Evolutionary conservation across 139 green algal genomes (phyloP).

Genomic region (Chlorella sp.): DNA sequence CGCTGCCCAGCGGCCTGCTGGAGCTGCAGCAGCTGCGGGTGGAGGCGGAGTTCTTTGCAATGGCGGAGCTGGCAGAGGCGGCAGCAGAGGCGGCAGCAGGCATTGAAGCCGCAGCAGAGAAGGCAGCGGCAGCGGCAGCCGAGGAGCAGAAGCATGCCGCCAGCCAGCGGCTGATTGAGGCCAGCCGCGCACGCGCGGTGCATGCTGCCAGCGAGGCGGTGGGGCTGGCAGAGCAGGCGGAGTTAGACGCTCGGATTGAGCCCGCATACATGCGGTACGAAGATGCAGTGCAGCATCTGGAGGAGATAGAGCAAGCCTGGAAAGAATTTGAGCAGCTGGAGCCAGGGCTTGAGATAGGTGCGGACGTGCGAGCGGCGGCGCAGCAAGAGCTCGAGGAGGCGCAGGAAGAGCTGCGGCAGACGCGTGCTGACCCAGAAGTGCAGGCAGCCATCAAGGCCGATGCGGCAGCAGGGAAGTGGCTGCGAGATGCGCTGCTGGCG

Average conservation of each 20-base stretch:
- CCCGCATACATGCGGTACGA: not conserved
- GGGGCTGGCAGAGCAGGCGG: too few species aligned
- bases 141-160: not conserved
- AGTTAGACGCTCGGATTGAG: too few species aligned
- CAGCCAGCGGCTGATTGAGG: not conserved
- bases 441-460: not conserved
- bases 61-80: not conserved
- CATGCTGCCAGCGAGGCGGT: not conserved
- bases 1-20: not conserved
- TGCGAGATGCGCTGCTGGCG: not conserved
- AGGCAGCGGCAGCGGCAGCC: not conserved
- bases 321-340: too few species aligned
- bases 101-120: not conserved
- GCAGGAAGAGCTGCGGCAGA: not conserved
- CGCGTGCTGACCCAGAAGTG: not conserved
- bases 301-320: not conserved
- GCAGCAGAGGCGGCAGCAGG: not conserved
- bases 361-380: too few species aligned
- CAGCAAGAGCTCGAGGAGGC: not conserved
- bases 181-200: not conserved
- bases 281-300: not conserved
- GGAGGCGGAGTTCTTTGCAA: not conserved
- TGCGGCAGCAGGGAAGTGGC: not conserved
- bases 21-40: not conserved
- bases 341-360: not conserved